Conservation (phyloP, 139 green algal species). For the Picochlorum sp. region DNA sequence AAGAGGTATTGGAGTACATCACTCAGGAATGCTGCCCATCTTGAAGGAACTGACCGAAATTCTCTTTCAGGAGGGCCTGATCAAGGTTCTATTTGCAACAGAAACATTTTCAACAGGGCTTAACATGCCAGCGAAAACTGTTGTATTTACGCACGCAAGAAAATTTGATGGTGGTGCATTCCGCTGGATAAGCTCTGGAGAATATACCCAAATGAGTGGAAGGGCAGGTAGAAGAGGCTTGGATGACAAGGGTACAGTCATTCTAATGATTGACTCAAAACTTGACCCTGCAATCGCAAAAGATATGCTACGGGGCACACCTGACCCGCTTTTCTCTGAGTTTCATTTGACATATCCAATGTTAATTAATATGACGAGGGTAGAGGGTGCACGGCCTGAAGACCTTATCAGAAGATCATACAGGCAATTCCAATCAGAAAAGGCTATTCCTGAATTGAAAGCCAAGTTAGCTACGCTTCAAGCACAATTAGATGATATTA, state of each 20-base stretch:
- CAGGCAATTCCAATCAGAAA: conserved; percentile 55
- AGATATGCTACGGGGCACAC: conserved; percentile 62
- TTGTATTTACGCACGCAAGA: conserved; percentile 59
- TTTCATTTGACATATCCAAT: conserved; percentile 73
- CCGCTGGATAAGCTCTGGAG: conserved; percentile 43
- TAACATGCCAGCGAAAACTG: conserved; percentile 78
- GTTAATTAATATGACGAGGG: conserved; percentile 65
- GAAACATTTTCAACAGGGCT: conserved; percentile 79
- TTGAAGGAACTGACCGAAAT: conserved; percentile 75
- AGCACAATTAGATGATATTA: conserved; percentile 32
- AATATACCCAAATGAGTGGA: conserved; percentile 85
- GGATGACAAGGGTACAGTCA: conserved; percentile 67
- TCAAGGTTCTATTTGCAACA: conserved; percentile 73
- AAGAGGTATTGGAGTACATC: conserved; percentile 58
- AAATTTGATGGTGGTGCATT: conserved; percentile 70
- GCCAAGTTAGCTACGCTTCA: conserved; percentile 22
- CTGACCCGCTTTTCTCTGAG: conserved; percentile 59
- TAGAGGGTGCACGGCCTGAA: conserved; percentile 37
- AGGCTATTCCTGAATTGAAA: conserved; percentile 45
- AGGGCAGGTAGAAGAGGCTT: conserved; percentile 61
- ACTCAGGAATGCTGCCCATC: conserved; percentile 67
- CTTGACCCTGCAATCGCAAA: conserved; percentile 65
- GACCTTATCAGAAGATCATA: conserved; percentile 41
- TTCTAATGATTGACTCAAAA: conserved; percentile 75
- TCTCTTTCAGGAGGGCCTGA: conserved; percentile 64